These are phyloP conservation scores for Talaromyces marneffei DNA, from an alignment of 2,329 filamentous ascomycete species.

Conservation along the genomic window DNA sequence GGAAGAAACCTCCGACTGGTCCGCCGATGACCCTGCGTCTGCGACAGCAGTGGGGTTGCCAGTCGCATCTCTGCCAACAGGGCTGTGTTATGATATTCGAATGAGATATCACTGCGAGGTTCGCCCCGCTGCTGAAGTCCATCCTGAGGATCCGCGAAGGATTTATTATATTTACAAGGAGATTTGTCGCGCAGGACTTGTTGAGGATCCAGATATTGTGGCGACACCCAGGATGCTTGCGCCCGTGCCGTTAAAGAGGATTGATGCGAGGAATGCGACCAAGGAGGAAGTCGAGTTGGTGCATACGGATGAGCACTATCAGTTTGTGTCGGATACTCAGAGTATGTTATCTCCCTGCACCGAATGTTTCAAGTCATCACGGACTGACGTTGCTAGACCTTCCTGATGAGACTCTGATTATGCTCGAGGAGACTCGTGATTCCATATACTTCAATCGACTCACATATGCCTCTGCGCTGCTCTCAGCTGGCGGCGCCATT, in stretches of 20 bases:
- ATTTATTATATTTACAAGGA: conserved; percentile 92
- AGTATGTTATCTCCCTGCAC: conserved; percentile 25
- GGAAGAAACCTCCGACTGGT: conserved; percentile 39
- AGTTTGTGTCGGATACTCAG: conserved; percentile 63
- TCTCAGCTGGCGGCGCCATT: conserved; percentile 89
- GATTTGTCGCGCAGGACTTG: conserved; percentile 73
- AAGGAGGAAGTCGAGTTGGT: conserved; percentile 73
- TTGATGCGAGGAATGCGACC: conserved; percentile 70
- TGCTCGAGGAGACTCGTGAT: conserved; percentile 63
- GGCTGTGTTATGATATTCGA: conserved; percentile 82
- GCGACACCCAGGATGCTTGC: conserved; percentile 42
- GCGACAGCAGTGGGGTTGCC: conserved; percentile 39
- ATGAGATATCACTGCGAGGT: conserved; percentile 96
- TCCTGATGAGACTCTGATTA: conserved; percentile 58
- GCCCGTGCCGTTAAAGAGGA: conserved; percentile 58
- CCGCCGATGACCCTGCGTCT: conserved; percentile 28
- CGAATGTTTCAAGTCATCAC: not conserved
- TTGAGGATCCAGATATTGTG: conserved; percentile 53
- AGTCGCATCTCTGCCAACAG: conserved; percentile 57
- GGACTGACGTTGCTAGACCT: conserved; percentile 32
- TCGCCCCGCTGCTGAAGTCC: conserved; percentile 62
- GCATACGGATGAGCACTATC: conserved; percentile 70
- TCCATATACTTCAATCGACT: conserved; percentile 79
- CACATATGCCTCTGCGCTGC: conserved; percentile 71
- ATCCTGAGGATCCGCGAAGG: conserved; percentile 87